Evolutionary conservation across 495 filamentous ascomycete genomes (phyloP).

Genomic region (Podospora pseudoanserina): DNA sequence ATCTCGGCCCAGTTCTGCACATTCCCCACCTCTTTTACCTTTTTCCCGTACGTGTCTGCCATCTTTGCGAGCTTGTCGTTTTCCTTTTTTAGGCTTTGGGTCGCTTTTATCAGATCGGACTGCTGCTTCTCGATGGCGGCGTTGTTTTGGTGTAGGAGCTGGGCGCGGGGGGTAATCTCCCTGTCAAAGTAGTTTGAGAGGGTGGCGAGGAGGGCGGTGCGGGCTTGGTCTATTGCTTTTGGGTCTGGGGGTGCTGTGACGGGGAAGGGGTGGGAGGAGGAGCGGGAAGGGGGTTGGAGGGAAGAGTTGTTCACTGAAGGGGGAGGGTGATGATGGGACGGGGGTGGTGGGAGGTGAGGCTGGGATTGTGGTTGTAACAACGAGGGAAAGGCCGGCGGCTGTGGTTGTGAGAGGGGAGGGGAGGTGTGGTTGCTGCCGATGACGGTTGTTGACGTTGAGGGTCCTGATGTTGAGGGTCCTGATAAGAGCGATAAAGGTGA

Average conservation of each 20-base stretch:
- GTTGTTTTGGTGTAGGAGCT: slow-evolving; percentile 71
- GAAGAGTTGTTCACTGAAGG: too few relatives aligned
- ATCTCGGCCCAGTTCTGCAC: slow-evolving; percentile 98
- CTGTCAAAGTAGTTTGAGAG: slow-evolving; percentile 70
- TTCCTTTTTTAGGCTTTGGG: slow-evolving; percentile 64
- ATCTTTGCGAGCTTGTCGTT: slow-evolving; percentile 67
- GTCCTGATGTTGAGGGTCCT: not conserved
- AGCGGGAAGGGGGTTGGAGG: not conserved
- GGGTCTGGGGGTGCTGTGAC: not conserved
- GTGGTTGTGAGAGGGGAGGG: not conserved
- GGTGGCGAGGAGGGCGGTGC: slow-evolving; percentile 71
- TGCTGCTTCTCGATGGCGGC: slow-evolving; percentile 68
- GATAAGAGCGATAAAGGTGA: not conserved
- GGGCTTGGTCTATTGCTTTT: slow-evolving; percentile 56
- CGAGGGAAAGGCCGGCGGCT: not conserved
- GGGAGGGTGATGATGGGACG: not conserved
- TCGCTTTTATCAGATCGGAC: slow-evolving; percentile 60
- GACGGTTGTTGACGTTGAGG: not conserved
- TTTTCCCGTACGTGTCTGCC: slow-evolving; percentile 62
- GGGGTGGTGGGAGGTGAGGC: not conserved
- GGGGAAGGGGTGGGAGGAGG: not conserved
- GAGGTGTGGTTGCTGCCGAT: slow-evolving; percentile 4
- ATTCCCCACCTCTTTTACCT: slow-evolving; percentile 89
- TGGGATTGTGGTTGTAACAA: not conserved
- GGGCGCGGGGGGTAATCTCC: slow-evolving; percentile 67